A percentile compares a stretch with the other conserved stretches of the same genome.
phyloP scores from a whole-genome alignment of 1,284 basidiomycete genomes.

The Pholiota adiposa region DNA sequence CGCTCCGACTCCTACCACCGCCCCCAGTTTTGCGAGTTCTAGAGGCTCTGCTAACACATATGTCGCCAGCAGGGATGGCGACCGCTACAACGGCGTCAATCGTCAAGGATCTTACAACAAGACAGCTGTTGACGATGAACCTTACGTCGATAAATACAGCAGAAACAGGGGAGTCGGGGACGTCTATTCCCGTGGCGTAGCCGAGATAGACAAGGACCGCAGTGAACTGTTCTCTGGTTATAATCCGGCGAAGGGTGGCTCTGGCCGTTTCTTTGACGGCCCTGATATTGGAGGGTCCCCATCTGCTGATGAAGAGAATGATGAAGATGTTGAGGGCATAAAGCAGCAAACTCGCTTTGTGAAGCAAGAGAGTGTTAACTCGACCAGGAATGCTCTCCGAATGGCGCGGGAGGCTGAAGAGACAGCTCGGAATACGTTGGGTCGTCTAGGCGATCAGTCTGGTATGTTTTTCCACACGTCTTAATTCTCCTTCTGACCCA shows the following conservation, averaged over 20 bases:
- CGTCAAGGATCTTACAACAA: slow-evolving; percentile 31
- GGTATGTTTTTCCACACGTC: slow-evolving; percentile 53
- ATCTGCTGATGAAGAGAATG: slow-evolving; percentile 79
- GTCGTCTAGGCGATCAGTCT: slow-evolving; percentile 92
- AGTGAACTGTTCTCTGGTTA: slow-evolving; percentile 79
- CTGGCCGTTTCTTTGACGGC: slow-evolving; percentile 71
- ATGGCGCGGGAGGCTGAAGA: slow-evolving; percentile 96
- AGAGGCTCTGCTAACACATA: slow-evolving; percentile 64
- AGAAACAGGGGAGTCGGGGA: slow-evolving; percentile 61
- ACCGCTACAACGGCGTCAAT: slow-evolving; percentile 45
- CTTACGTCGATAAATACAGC: slow-evolving; percentile 49
- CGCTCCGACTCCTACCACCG: slow-evolving; percentile 28
- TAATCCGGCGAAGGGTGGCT: slow-evolving; percentile 60
- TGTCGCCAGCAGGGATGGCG: slow-evolving; percentile 67
- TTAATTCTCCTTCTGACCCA: slow-evolving; percentile 12
- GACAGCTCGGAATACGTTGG: slow-evolving; percentile 87
- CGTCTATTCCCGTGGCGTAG: slow-evolving; percentile 61
- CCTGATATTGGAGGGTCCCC: slow-evolving; percentile 50
- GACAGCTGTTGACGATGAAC: slow-evolving; percentile 27
- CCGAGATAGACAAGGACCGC: slow-evolving; percentile 67
- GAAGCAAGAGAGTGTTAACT: slow-evolving; percentile 93
- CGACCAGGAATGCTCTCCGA: slow-evolving; percentile 91
- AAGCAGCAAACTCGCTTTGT: slow-evolving; percentile 90
- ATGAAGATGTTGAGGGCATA: slow-evolving; percentile 96
- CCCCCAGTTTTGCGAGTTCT: slow-evolving; percentile 40